These are phyloP conservation scores for Ajuga reptans DNA, from an alignment of 305 asterid species.

Conservation along the genomic window DNA sequence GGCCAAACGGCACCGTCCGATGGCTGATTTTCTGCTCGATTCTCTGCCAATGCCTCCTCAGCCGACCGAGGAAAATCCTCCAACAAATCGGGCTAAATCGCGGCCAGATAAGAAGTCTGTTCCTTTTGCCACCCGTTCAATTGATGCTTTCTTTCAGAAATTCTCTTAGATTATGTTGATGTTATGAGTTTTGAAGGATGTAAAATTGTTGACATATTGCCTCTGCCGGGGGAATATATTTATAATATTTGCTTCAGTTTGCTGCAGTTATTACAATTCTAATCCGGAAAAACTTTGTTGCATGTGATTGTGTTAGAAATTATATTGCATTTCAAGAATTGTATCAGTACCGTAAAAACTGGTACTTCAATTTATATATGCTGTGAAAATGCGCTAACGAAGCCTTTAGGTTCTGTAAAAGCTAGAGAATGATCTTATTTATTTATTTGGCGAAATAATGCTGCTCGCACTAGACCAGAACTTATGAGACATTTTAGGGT, in stretches of 20 bases:
- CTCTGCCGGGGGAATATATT: not conserved
- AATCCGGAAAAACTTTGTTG: not conserved
- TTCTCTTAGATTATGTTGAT: slow-evolving; percentile 21
- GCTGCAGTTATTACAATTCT: not conserved
- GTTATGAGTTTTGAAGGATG: slow-evolving; percentile 5
- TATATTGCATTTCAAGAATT: not conserved
- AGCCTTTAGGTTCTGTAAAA: not conserved
- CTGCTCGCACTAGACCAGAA: not conserved
- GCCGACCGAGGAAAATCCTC: slow-evolving; percentile 30
- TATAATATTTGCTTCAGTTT: not conserved
- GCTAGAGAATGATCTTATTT: not conserved
- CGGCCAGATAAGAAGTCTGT: slow-evolving; percentile 37
- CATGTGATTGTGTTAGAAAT: not conserved
- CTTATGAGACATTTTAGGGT: slow-evolving; percentile 36
- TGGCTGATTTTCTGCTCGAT: slow-evolving; percentile 72
- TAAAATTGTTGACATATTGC: not conserved
- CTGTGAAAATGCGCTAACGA: not conserved
- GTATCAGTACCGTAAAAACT: not conserved
- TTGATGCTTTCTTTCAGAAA: slow-evolving; percentile 73
- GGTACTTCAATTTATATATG: not conserved
- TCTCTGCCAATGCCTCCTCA: slow-evolving; percentile 58
- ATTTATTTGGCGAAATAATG: slow-evolving; percentile 6
- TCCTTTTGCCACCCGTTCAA: slow-evolving; percentile 53
- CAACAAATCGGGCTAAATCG: slow-evolving; percentile 29
- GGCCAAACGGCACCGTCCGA: slow-evolving; percentile 71